Evolutionary conservation across 495 filamentous ascomycete genomes (phyloP), one percentile per base, ranked within the genome.

Genomic region (Schizothecium vesticola): DNA sequence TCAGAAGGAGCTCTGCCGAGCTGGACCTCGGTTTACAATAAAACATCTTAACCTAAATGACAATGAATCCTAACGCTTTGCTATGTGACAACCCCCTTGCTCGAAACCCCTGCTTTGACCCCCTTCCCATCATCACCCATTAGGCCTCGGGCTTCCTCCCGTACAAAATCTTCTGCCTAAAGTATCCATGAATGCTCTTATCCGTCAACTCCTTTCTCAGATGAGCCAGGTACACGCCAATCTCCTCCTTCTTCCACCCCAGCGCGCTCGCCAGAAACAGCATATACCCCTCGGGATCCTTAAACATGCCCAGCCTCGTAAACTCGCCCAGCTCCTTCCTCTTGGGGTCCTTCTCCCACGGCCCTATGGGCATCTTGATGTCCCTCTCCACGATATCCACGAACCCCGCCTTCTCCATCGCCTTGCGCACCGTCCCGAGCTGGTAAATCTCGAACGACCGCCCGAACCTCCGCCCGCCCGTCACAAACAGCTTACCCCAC

Each of bases 381-480:
- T 73, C 68, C 65, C 24, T 51, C 28, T 59, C 68, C 3, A 24
- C 29, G 3, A 86, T 73, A 59, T 85, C 78, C 7, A 76, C 73
- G 66, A 85, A 86, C 19, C 83, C 81, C 4, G 80, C 84, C 25
- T 77, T 65, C 63, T 83, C 81, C 74, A 86, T 77, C 12, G 73
- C 23, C 72, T 68, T 63, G 72, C 74, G 24, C 78, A 74, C n/a
- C 64, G 65, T 24, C 3, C 33, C 33, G 12, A 43, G 76, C 74
- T 59, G 68, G 77, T 58, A 36, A 7, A 75, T 59, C 1, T 23
- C 62, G 28, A 67, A 66, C 11, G 68, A 24, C 59, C 69, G 56
- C n/a, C 73, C 73, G 13, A 66, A 57, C 56, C 26, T 67, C 7
- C 56, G 51, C 2, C 67, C 71, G 16, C 61, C 73, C 33, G 70